A percentile compares a stretch with the other conserved stretches of the same genome.
phyloP scores from a whole-genome alignment of 2,329 filamentous ascomycete species.

The Pseudogymnoascus sp. region DNA sequence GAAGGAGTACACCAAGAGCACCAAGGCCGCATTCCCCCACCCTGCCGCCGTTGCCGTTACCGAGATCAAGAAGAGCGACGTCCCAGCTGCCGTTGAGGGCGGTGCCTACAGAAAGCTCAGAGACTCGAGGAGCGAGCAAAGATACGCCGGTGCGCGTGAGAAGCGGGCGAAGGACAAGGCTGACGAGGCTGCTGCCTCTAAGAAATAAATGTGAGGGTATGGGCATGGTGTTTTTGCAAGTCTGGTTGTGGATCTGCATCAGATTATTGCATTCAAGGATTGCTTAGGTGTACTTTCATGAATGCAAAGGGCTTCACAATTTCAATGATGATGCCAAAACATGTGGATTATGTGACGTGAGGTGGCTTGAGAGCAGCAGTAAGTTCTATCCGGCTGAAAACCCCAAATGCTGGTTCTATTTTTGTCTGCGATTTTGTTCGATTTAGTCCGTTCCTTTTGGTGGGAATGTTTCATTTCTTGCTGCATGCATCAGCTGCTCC shows the following conservation, averaged over 20 bases:
- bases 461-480: background rate
- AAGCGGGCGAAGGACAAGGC: slow-evolving; percentile 88
- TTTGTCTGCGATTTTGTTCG: background rate
- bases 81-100: slow-evolving; percentile 68
- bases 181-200: slow-evolving; percentile 67
- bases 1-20: slow-evolving; percentile 49
- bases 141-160: slow-evolving; percentile 75
- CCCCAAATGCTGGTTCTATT: background rate
- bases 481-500: background rate
- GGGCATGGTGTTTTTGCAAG: slow-evolving; percentile 24
- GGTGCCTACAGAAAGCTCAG: slow-evolving; percentile 83
- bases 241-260: slow-evolving; percentile 22
- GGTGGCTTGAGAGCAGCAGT: background rate
- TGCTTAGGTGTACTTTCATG: slow-evolving; percentile 31
- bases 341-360: slow-evolving; percentile 3
- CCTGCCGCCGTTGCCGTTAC: slow-evolving; percentile 55
- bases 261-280: slow-evolving; percentile 25
- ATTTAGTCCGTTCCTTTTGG: background rate
- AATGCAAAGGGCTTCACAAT: slow-evolving; percentile 25
- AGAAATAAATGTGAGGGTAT: slow-evolving; percentile 59
- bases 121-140: slow-evolving; percentile 72
- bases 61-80: slow-evolving; percentile 74
- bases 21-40: slow-evolving; percentile 62
- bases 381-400: background rate
- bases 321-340: slow-evolving; percentile 2